Conservation (phyloP, 2,329 filamentous ascomycete genomes). For the Aspergillus brunneoviolaceus region DNA sequence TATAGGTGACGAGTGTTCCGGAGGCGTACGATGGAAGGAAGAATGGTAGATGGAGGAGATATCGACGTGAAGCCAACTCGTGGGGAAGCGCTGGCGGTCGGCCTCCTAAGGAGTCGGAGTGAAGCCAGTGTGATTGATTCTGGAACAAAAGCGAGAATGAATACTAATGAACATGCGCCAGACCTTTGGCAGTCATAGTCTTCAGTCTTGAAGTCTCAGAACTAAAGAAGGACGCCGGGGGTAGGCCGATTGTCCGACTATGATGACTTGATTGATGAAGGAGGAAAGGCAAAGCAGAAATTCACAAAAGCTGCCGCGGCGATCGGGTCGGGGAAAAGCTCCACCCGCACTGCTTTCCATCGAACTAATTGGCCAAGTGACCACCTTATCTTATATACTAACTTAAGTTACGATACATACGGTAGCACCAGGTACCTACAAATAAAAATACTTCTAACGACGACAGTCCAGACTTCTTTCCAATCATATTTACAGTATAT, state of each 20-base stretch:
- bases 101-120: conserved; percentile 29
- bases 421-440: too few relatives aligned
- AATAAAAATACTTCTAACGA: too few relatives aligned
- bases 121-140: conserved; percentile 39
- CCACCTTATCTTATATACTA: too few relatives aligned
- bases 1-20: background rate
- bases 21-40: background rate
- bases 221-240: too few relatives aligned
- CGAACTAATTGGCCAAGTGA: background rate
- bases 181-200: background rate
- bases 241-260: background rate
- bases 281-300: background rate
- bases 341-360: background rate
- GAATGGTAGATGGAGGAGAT: conserved; percentile 8
- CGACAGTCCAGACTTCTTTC: too few relatives aligned
- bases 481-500: background rate
- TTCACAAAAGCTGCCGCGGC: background rate
- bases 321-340: background rate
- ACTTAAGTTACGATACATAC: too few relatives aligned
- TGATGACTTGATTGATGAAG: background rate
- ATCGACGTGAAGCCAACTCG: conserved; percentile 15
- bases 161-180: background rate
- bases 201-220: too few relatives aligned
- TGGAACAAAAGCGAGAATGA: background rate
- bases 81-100: conserved; percentile 29